Evolutionary conservation across 352 stramenopile genomes (phyloP).

Genomic region (Globisporangium parvum): DNA sequence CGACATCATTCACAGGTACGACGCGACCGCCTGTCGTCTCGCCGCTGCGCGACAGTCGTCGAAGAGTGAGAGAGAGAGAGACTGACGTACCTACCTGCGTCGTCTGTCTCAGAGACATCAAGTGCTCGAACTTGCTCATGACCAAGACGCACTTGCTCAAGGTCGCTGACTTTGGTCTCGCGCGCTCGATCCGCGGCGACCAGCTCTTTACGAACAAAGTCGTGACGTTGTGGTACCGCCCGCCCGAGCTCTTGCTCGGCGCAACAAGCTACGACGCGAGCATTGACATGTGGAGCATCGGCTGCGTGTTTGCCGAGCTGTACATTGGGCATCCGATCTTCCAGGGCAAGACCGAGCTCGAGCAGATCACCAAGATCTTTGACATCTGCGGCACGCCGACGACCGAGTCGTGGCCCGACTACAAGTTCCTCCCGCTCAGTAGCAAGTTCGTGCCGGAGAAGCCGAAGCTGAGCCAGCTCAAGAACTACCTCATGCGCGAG

Average conservation of each 20-base stretch:
- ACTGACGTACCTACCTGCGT: not conserved
- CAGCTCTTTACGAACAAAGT: conserved; percentile 95
- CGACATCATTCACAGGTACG: conserved; percentile 82
- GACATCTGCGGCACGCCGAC: conserved; percentile 83
- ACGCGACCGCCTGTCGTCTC: no score
- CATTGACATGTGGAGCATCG: conserved; percentile 96
- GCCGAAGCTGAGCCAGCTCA: conserved; percentile 51
- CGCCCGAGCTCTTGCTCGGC: conserved; percentile 91
- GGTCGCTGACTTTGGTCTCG: conserved; percentile 81
- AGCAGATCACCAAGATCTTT: conserved; percentile 88
- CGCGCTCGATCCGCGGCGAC: conserved; percentile 79
- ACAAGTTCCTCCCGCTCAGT: conserved; percentile 77
- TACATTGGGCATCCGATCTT: conserved; percentile 86
- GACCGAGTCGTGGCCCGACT: conserved; percentile 77
- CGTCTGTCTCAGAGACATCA: conserved; percentile 85
- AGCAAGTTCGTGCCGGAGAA: conserved; percentile 84
- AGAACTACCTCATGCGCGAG: conserved; percentile 74
- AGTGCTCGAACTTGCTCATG: conserved; percentile 90
- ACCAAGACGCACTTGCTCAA: conserved; percentile 78
- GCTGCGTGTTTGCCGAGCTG: conserved; percentile 83
- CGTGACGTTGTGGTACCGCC: conserved; percentile 93
- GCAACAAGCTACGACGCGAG: conserved; percentile 90
- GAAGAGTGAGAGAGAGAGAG: no score
- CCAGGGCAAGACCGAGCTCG: conserved; percentile 82
- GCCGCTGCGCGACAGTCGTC: no score